Evolutionary conservation across 2,329 filamentous ascomycete species (phyloP).

Genomic region (Stemphylium beticola): DNA sequence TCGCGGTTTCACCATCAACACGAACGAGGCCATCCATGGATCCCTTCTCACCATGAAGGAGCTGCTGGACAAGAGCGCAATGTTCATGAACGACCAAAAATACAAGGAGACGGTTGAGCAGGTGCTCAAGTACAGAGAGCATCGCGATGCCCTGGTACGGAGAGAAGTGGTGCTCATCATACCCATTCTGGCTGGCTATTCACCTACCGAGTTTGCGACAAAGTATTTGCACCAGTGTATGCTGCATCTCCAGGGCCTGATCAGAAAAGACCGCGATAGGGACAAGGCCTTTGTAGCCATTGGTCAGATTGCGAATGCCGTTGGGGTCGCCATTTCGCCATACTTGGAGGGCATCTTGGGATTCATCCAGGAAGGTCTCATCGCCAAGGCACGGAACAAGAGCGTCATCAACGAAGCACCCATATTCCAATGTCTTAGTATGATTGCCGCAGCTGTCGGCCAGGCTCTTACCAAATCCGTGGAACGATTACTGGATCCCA

Average conservation of each 20-base stretch:
- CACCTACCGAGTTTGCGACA: constrained; percentile 85
- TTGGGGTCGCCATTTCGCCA: constrained; percentile 91
- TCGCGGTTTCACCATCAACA: constrained; percentile 74
- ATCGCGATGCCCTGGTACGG: constrained; percentile 84
- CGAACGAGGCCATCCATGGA: constrained; percentile 90
- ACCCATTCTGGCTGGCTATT: constrained; percentile 89
- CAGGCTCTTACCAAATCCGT: constrained; percentile 99
- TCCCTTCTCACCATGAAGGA: constrained; percentile 92
- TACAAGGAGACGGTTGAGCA: constrained; percentile 94
- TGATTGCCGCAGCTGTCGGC: constrained; percentile 91
- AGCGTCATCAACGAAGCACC: constrained; percentile 67
- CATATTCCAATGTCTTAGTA: constrained; percentile 97
- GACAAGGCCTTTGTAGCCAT: constrained; percentile 96
- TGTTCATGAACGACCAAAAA: constrained; percentile 94
- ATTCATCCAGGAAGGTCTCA: constrained; percentile 89
- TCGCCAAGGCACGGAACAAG: constrained; percentile 73
- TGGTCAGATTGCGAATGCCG: constrained; percentile 93
- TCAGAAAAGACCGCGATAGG: constrained; percentile 89
- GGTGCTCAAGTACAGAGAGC: constrained; percentile 89
- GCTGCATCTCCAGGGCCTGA: constrained; percentile 90
- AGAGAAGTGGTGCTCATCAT: constrained; percentile 91
- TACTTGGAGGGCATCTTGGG: constrained; percentile 94
- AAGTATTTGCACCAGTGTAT: constrained; percentile 94
- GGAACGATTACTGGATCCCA: constrained; percentile 91
- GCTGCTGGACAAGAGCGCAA: constrained; percentile 89